These are phyloP conservation scores for Epichloe scottii DNA, from an alignment of 2,329 filamentous ascomycete species.

Conservation along the genomic window DNA sequence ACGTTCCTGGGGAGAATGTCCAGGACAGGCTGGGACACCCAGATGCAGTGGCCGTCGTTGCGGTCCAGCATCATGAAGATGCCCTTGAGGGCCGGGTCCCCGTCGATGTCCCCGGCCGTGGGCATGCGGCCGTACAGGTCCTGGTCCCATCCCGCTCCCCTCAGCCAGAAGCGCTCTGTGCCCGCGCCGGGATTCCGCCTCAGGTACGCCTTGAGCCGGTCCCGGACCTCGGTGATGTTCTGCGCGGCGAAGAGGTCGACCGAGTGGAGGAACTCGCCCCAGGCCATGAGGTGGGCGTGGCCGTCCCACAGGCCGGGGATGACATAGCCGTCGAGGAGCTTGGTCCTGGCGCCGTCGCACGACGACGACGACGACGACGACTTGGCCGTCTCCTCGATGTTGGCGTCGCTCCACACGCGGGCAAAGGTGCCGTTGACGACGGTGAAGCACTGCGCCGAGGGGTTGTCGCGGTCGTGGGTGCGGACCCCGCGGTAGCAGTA, in stretches of 20 bases:
- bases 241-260: conserved; percentile 49
- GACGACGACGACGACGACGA: background rate
- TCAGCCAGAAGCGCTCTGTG: conserved; percentile 44
- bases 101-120: conserved; percentile 44
- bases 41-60: conserved; percentile 57
- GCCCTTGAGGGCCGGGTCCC: conserved; percentile 36
- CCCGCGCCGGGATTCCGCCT: conserved; percentile 37
- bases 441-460: conserved; percentile 41
- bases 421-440: conserved; percentile 39
- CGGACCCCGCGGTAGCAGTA: conserved; percentile 29
- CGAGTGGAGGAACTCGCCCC: conserved; percentile 54
- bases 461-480: conserved; percentile 23
- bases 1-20: conserved; percentile 42
- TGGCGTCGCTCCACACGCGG: conserved; percentile 28
- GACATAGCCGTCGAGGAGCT: conserved; percentile 32
- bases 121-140: conserved; percentile 53
- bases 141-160: conserved; percentile 62
- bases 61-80: conserved; percentile 58
- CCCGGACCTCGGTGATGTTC: conserved; percentile 41
- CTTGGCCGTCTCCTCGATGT: conserved; percentile 11
- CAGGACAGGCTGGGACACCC: conserved; percentile 54
- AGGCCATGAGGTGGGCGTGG: conserved; percentile 54
- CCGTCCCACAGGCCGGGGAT: conserved; percentile 61
- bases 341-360: background rate
- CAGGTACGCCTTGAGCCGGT: conserved; percentile 40